Conservation (phyloP, 257 asterid genomes). For the Solanum rostratum region DNA sequence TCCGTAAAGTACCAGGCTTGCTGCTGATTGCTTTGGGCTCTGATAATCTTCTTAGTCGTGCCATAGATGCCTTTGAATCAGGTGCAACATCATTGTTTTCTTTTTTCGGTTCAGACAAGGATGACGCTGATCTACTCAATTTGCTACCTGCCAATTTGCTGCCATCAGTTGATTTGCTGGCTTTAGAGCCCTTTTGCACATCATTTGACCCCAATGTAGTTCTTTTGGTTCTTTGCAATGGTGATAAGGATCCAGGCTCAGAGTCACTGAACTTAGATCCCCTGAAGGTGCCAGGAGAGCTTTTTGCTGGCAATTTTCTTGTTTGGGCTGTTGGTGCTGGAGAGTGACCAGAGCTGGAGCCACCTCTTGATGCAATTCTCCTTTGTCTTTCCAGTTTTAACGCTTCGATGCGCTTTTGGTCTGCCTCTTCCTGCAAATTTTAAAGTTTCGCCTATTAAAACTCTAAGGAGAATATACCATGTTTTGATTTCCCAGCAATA, state of each 20-base stretch:
- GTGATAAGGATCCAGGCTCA: conserved; percentile 82
- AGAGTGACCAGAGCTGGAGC: conserved; percentile 32
- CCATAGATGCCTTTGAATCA: conserved; percentile 60
- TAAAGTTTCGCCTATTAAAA: neutral
- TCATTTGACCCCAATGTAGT: conserved; percentile 38
- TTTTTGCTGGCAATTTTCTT: conserved; percentile 47
- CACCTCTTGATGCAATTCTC: conserved; percentile 70
- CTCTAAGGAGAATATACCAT: neutral
- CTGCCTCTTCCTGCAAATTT: conserved; percentile 62
- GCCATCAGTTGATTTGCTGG: conserved; percentile 40
- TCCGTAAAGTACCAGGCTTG: conserved; percentile 27
- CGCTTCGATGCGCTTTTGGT: conserved; percentile 63
- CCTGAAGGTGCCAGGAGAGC: conserved; percentile 48
- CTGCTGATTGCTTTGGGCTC: conserved; percentile 56
- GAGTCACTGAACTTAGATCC: conserved; percentile 88
- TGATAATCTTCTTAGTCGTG: conserved; percentile 70
- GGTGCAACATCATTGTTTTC: conserved; percentile 38
- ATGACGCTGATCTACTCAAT: conserved; percentile 61
- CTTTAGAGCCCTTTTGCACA: conserved; percentile 34
- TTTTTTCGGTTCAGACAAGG: conserved; percentile 54
- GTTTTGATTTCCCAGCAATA: neutral
- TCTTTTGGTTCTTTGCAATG: conserved; percentile 88
- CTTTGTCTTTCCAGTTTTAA: conserved; percentile 71
- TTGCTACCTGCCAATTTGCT: conserved; percentile 43
- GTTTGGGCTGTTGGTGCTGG: conserved; percentile 28